Evolutionary conservation across 2,329 filamentous ascomycete genomes (phyloP), one percentile per base, ranked within the genome.

Genomic region (Exophiala aquamarina): DNA sequence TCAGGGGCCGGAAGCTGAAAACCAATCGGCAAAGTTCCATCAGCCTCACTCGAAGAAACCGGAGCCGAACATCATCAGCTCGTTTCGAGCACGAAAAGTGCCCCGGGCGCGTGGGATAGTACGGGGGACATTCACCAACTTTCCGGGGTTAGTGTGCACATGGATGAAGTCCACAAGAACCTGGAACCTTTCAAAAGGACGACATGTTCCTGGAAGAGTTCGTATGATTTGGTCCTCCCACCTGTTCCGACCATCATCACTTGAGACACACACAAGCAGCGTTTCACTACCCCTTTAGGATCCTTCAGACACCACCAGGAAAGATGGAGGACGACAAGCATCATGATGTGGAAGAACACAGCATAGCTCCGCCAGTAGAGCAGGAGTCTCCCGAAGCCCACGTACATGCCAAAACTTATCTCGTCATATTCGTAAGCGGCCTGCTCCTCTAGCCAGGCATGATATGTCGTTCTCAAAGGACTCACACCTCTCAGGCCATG

Each of bases 311-410:
- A 36, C 34, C 15, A 33, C 31, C 31, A 33, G 34, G 15, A 36
- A 36, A 36, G 34, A 36, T 36, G 34, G 10, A 13, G 34, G 34
- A 36, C 15, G 34, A 36, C 15, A 36, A 36, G 34, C 5, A 36
- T 36, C 34, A 36, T 13, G 34, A 36, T 36, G 34, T 36, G 34
- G 34, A 36, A 36, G 34, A 36, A 36, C 34, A 36, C 34, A 36
- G 34, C 34, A 36, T 36, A 36, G 34, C 34, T 36, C 34, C 34
- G 15, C 34, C 34, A 36, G 34, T 36, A 17, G 34, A 36, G 34
- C 34, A 36, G 34, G 34, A 36, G 15, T 17, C 15, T 36, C 34
- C 15, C 15, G 34, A 36, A 36, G 11, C 34, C 15, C 34, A 36
- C 11, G 15, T 36, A 36, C 34, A 36, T 36, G 34, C 34, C 34